phyloP scores from a whole-genome alignment of 345 rosid genomes.

The Aquilaria malaccensis region DNA sequence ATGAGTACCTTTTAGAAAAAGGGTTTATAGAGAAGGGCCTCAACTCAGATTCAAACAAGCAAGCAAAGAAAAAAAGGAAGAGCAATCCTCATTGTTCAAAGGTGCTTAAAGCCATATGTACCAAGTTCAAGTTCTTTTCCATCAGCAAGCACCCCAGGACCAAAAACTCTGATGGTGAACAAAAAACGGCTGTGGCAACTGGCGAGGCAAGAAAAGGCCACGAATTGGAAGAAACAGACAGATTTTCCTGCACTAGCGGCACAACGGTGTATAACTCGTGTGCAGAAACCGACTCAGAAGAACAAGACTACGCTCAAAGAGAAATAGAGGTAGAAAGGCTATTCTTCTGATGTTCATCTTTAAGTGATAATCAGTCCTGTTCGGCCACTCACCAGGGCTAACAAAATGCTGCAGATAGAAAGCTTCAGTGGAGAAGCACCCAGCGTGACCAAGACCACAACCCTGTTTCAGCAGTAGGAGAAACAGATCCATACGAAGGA shows the following conservation, averaged over 20 bases:
- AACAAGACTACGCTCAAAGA: slow-evolving; percentile 5
- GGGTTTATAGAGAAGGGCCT: slow-evolving; percentile 18
- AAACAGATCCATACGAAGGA: slow-evolving; percentile 13
- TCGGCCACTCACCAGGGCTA: slow-evolving; percentile 16
- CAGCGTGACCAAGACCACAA: slow-evolving; percentile 18
- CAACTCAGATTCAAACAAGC: slow-evolving; percentile 3
- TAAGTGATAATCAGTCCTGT: background rate
- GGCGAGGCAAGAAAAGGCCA: slow-evolving; percentile 7
- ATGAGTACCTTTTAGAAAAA: slow-evolving; percentile 38
- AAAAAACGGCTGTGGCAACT: slow-evolving; percentile 6
- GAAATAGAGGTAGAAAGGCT: slow-evolving; percentile 26
- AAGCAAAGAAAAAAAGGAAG: slow-evolving; percentile 17
- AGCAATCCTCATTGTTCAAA: slow-evolving; percentile 12
- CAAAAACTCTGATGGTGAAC: slow-evolving; percentile 10
- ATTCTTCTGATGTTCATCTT: background rate
- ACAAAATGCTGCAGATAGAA: slow-evolving; percentile 32
- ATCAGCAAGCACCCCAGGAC: slow-evolving; percentile 9
- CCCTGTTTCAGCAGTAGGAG: slow-evolving; percentile 22
- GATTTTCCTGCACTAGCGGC: slow-evolving; percentile 26
- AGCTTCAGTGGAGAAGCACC: slow-evolving; percentile 11
- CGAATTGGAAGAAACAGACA: slow-evolving; percentile 20
- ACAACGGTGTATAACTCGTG: slow-evolving; percentile 30
- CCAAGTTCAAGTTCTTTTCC: slow-evolving; percentile 19
- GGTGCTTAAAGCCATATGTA: slow-evolving; percentile 23
- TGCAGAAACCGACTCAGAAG: slow-evolving; percentile 26